Evolutionary conservation across 2,329 filamentous ascomycete genomes (phyloP).

Genomic region (Penicillium polonicum): DNA sequence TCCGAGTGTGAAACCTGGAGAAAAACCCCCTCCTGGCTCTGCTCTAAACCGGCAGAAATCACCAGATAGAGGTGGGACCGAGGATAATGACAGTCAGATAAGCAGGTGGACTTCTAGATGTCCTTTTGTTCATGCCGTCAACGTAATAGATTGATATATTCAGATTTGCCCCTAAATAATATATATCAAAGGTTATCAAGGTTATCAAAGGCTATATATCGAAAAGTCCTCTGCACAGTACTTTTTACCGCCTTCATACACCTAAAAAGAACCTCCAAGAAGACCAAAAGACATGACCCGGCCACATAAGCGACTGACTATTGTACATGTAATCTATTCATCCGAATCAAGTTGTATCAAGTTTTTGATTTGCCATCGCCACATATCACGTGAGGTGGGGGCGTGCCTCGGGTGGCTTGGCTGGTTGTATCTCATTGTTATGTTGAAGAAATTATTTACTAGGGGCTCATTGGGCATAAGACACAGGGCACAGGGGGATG

Average conservation of each 20-base stretch:
- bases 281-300: no score
- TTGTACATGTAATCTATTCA: background rate
- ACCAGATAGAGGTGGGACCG: constrained; percentile 5
- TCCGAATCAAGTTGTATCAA: background rate
- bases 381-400: constrained; percentile 20
- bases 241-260: no score
- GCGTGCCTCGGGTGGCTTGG: constrained; percentile 6
- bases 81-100: background rate
- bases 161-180: background rate
- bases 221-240: no score
- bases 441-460: background rate
- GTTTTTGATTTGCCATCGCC: constrained; percentile 9
- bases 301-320: no score
- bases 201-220: no score
- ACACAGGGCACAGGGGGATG: background rate
- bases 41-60: constrained; percentile 5
- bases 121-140: no score
- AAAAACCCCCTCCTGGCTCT: background rate
- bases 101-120: background rate
- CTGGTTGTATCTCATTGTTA: constrained; percentile 1
- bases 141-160: background rate
- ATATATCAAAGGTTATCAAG: no score
- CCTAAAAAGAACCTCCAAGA: no score
- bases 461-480: background rate
- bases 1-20: constrained; percentile 1